Conservation (phyloP, 1,139 yeast species). For the Candida dubliniensis region DNA sequence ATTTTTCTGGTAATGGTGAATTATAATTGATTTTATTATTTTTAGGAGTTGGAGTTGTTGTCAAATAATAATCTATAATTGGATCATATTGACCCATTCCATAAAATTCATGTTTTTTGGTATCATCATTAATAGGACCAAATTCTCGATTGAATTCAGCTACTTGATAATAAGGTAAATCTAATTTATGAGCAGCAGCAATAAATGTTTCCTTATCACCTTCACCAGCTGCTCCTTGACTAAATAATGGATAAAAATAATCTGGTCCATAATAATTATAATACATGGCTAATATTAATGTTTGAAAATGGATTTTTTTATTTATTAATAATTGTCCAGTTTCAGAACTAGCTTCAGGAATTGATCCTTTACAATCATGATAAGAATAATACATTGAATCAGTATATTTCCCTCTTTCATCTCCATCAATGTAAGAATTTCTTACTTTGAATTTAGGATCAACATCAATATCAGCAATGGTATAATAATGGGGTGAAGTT, state of each 20-base stretch:
- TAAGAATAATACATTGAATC: conserved; percentile 19
- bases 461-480: conserved; percentile 28
- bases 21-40: conserved; percentile 16
- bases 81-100: conserved; percentile 46
- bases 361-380: conserved; percentile 56
- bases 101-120: conserved; percentile 27
- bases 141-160: conserved; percentile 40
- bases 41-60: conserved; percentile 10
- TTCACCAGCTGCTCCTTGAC: conserved; percentile 62
- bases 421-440: conserved; percentile 29
- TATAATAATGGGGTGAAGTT: conserved; percentile 36
- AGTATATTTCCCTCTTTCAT: conserved; percentile 22
- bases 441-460: conserved; percentile 22
- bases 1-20: conserved; percentile 18
- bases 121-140: conserved; percentile 26
- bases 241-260: conserved; percentile 52
- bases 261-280: conserved; percentile 57
- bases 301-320: conserved; percentile 48
- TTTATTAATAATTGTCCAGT: conserved; percentile 59
- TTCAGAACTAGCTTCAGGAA: conserved; percentile 62
- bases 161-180: conserved; percentile 55
- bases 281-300: conserved; percentile 53
- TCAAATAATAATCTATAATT: conserved; percentile 31
- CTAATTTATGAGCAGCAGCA: conserved; percentile 56
- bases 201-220: conserved; percentile 66